These are phyloP conservation scores for Helicocarpus griseus DNA, from an alignment of 2,329 filamentous ascomycete genomes.

Conservation along the genomic window DNA sequence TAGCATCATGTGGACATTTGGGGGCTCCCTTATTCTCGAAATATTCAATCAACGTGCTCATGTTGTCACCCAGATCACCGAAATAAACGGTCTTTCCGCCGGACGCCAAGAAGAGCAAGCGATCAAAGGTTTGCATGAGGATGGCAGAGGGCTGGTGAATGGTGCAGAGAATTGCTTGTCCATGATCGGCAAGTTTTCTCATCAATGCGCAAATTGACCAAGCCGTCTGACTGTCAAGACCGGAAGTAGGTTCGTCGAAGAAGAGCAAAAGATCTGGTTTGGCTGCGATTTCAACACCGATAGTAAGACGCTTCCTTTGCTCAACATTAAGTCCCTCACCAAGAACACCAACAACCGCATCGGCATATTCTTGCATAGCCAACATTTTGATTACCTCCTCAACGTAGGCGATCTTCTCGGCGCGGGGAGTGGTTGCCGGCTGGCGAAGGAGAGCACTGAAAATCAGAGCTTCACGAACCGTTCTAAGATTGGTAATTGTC, in stretches of 20 bases:
- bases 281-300: constrained; percentile 87
- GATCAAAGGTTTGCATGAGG: constrained; percentile 78
- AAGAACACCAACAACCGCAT: constrained; percentile 81
- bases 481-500: too few species aligned
- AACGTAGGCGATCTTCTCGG: constrained; percentile 79
- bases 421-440: constrained; percentile 57
- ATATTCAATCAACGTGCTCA: constrained; percentile 48
- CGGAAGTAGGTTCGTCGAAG: constrained; percentile 89
- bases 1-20: constrained; percentile 51
- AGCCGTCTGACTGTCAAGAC: constrained; percentile 84
- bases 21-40: constrained; percentile 60
- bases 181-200: constrained; percentile 79
- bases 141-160: constrained; percentile 96
- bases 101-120: constrained; percentile 52
- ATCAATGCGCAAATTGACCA: constrained; percentile 86
- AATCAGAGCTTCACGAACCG: constrained; percentile 76
- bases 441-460: constrained; percentile 84
- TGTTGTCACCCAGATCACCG: constrained; percentile 55
- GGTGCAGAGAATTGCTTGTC: constrained; percentile 86
- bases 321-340: constrained; percentile 61
- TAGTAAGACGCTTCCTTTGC: constrained; percentile 69
- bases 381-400: constrained; percentile 85
- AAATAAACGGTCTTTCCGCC: constrained; percentile 63
- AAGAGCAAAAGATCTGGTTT: constrained; percentile 85
- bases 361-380: constrained; percentile 83